Evolutionary conservation across 2,329 filamentous ascomycete species (phyloP).

Genomic region (Penicillium nordicum): DNA sequence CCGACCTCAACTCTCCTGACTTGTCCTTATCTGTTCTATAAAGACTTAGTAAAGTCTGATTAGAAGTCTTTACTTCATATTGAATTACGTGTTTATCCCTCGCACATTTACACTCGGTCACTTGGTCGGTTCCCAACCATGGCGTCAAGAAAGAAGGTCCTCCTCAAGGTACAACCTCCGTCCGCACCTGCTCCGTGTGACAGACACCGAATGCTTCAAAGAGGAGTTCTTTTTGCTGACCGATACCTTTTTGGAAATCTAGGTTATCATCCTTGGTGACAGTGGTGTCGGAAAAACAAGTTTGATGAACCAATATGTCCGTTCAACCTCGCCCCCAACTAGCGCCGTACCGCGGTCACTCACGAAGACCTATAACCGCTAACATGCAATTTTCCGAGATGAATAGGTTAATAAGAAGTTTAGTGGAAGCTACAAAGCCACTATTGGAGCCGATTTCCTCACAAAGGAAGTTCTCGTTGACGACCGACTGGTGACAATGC

Average conservation of each 20-base stretch:
- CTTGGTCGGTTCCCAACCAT: slow-evolving; percentile 45
- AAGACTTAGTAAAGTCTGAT: neutral
- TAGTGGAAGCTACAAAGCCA: slow-evolving; percentile 98
- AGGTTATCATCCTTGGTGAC: slow-evolving; percentile 99
- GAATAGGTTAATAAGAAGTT: slow-evolving; percentile 98
- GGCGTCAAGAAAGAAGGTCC: slow-evolving; percentile 84
- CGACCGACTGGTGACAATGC: slow-evolving; percentile 96
- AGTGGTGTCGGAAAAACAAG: slow-evolving; percentile 99
- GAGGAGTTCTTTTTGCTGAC: slow-evolving; percentile 5
- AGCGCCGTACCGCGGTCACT: slow-evolving; percentile 6
- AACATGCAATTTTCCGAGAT: slow-evolving; percentile 6
- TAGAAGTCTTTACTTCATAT: neutral
- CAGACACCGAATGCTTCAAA: neutral
- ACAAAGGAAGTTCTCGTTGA: slow-evolving; percentile 97
- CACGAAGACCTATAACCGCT: slow-evolving; percentile 15
- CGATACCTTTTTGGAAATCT: slow-evolving; percentile 7
- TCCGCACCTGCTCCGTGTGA: slow-evolving; percentile 15
- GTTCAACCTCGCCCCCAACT: slow-evolving; percentile 31
- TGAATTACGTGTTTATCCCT: neutral
- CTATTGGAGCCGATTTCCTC: slow-evolving; percentile 96
- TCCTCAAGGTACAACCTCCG: slow-evolving; percentile 67
- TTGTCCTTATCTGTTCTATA: slow-evolving; percentile 3
- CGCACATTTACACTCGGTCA: neutral
- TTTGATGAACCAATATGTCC: slow-evolving; percentile 99
- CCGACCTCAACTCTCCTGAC: slow-evolving; percentile 24